Base-by-base conservation (phyloP, 768 basidiomycete genomes). In the Lyophyllum atratum region DNA sequence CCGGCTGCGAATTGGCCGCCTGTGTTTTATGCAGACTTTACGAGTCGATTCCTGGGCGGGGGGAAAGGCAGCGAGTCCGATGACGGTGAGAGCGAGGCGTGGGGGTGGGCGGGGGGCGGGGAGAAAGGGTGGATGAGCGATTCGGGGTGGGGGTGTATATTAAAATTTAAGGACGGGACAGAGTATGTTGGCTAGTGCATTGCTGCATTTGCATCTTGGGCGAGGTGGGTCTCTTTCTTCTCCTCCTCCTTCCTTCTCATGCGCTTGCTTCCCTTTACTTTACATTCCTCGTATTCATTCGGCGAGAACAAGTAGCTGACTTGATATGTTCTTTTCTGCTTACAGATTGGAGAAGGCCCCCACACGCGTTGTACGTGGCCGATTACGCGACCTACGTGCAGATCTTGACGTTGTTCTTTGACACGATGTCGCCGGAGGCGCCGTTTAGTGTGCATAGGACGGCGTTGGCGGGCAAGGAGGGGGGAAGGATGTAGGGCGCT, bases 401-500 rank as follows among this genome's bases (percentile, higher is more conserved):
- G 60, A 90, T 98, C 51, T 56, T 99, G 19, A 90, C 92, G 0
- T 98, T 95, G 94, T 99, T 98, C 76, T 74, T 98, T 45, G 96
- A 99, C 68, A 87, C 89, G 2, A 95, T 95, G 0, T 81, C 87
- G 0, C 85, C 91, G 0, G 77, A 88, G 28, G 86, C 89, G 15
- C 96, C 96, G 0, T 99, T 99, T 69, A 91, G 92, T 61, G 92
- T 99, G 6, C 96, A 99, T 71, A 84, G 93, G 46, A 97, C 98
- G 90, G 95, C 95, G 0, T 77, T 95, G 21, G 90, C 94, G 0
- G 96, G 96, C 0, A 95, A 98, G 68, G 90, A 95, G 64, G 81
- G 1, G 96, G 96, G 11, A 98, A 92, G 59, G 92, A 94, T 62
- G 90, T 98, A 0, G 96, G 96, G 1, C 90, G 93, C 70, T 98